Base-by-base conservation (phyloP, 78 protist species). In the Dictyostelium citrinum region DNA sequence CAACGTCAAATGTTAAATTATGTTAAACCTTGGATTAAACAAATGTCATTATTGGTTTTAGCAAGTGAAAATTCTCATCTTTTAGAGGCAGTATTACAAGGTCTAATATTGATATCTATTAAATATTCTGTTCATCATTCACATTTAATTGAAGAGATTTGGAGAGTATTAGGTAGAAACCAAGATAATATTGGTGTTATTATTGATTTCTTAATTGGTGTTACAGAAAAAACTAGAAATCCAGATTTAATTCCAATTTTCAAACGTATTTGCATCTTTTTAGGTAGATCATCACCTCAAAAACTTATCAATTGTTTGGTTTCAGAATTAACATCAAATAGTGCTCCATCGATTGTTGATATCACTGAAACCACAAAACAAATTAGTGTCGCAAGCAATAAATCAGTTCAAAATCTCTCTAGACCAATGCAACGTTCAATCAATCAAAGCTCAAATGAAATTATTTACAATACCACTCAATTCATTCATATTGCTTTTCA, bases 241-340 rank as follows among this genome's bases (percentile, higher is more conserved):
- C 77, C 80, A 8, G 93, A 88, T 29, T 76, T 88, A 37, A 88
- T 88, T 43, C 93, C 93, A 35, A 33, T 88, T 1, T 88, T 78
- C 24, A 88, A 88, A 35, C 24, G 81, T 14, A 67, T 88, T 35
- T 88, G 93, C 79, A 82, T 88, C 7, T 88, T 61, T 24, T 20
- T 88, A 9, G 93, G 93, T 49, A 37, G 93, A 29, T 88, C 93
- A 1, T 88, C 95, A 9, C 91, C 90, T 27, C 95, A 91, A 45
- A 84, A 75, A 64, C 33, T 91, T 12, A 75, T 91, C 27, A 86
- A 91, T 80, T 83, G 86, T 39, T 39, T 91, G 60, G 95, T 91
- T 24, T 24, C 67, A 37, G 91, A 91, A 17, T 22, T 91, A 24
- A 46, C 85, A 1, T 81, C 90, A 1, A 83, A 90, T 16, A 51